Percentiles rank a stretch among this genome's conserved stretches.
phyloP scores from a whole-genome alignment of 2,329 filamentous ascomycete genomes.

The Purpureocillium lavendulum region DNA sequence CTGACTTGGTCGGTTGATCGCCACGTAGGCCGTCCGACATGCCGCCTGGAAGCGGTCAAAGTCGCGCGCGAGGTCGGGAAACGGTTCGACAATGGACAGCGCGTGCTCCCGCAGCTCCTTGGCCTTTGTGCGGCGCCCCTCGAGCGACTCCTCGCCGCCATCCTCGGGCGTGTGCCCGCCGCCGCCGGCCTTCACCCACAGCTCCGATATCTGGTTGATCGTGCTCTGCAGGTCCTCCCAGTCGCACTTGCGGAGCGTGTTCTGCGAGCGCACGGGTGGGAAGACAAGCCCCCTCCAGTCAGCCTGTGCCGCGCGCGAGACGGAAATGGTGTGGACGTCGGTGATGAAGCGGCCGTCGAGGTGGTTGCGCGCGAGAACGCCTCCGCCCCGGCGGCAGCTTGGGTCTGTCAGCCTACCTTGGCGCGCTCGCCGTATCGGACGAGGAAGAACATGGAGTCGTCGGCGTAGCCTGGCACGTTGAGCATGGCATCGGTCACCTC shows the following conservation, averaged over 20 bases:
- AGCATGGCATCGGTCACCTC: conserved; percentile 18
- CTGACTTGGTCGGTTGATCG: not conserved
- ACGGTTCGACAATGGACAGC: conserved; percentile 15
- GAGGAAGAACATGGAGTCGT: conserved; percentile 21
- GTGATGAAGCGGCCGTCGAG: not conserved
- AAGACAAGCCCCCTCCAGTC: not conserved
- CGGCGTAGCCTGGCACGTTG: conserved; percentile 16
- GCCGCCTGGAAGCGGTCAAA: conserved; percentile 16
- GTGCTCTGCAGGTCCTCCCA: conserved; percentile 14
- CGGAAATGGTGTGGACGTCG: no score
- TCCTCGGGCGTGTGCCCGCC: no score
- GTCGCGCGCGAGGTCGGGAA: conserved; percentile 17
- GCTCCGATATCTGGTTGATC: conserved; percentile 7
- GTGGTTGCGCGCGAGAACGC: no score
- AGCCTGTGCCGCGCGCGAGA: not conserved
- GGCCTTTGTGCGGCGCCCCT: conserved; percentile 6
- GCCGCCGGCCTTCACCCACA: conserved; percentile 8
- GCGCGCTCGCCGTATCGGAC: conserved; percentile 14
- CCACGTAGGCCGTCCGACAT: conserved; percentile 8
- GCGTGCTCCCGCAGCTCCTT: conserved; percentile 13
- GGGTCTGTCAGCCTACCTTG: conserved; percentile 10
- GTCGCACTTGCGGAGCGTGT: conserved; percentile 15
- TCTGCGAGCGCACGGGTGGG: conserved; percentile 7
- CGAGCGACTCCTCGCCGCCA: not conserved
- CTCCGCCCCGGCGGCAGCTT: no score